Conservation (phyloP, 2,329 filamentous ascomycete species). For the Hansfordia pulvinata region DNA sequence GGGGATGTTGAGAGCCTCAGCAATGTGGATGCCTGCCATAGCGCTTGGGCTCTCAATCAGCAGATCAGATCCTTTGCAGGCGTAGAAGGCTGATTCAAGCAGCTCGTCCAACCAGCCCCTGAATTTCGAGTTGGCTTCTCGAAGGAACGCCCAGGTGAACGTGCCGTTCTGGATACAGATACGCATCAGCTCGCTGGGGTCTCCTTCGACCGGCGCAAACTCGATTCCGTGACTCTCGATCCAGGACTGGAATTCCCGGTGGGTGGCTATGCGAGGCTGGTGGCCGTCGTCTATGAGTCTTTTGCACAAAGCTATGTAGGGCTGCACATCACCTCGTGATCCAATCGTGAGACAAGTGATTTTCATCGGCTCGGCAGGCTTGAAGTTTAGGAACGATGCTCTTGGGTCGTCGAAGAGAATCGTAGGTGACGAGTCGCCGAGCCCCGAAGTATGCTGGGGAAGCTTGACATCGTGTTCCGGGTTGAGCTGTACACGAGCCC, state of each 20-base stretch:
- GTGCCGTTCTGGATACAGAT: constrained; percentile 96
- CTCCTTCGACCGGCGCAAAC: constrained; percentile 76
- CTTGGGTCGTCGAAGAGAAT: constrained; percentile 83
- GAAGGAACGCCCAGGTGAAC: constrained; percentile 84
- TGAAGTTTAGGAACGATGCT: constrained; percentile 83
- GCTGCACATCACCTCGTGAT: constrained; percentile 89
- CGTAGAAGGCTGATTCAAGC: constrained; percentile 65
- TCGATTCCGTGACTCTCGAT: constrained; percentile 88
- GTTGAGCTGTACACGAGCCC: constrained; percentile 48
- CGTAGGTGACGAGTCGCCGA: constrained; percentile 46
- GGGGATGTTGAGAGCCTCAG: constrained; percentile 80
- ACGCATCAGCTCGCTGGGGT: constrained; percentile 88
- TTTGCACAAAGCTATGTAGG: constrained; percentile 93
- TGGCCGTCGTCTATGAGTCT: constrained; percentile 81
- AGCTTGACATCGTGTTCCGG: constrained; percentile 35
- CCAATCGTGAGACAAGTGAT: constrained; percentile 95
- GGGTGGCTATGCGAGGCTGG: constrained; percentile 75
- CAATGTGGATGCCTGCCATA: constrained; percentile 96
- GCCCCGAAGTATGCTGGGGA: constrained; percentile 28
- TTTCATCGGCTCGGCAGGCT: constrained; percentile 62
- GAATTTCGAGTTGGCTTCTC: constrained; percentile 76
- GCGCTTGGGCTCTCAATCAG: constrained; percentile 92
- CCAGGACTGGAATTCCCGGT: constrained; percentile 81
- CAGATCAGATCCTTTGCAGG: constrained; percentile 77
- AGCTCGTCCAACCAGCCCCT: constrained; percentile 91